Percentiles rank a stretch among this genome's conserved stretches.
These are phyloP conservation scores for Teratosphaeria destructans DNA, from an alignment of 2,329 filamentous ascomycete species.

Conservation along the genomic window DNA sequence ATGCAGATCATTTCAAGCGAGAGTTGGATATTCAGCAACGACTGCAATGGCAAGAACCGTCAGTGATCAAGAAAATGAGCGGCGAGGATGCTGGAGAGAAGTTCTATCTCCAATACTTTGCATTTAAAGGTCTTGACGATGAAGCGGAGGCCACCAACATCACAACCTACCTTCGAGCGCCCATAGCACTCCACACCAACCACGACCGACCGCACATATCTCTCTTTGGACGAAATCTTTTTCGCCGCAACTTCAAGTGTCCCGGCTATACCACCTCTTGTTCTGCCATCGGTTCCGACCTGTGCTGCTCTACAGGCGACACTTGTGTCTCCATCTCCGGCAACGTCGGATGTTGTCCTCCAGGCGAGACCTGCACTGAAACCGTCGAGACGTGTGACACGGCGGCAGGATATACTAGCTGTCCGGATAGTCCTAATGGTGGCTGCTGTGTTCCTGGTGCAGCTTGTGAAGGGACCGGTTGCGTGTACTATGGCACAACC, in stretches of 20 bases:
- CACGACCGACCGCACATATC: constrained; percentile 7
- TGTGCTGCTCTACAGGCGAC: constrained; percentile 59
- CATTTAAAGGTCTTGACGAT: constrained; percentile 26
- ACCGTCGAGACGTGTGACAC: constrained; percentile 50
- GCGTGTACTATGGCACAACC: constrained; percentile 39
- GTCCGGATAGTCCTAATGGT: constrained; percentile 54
- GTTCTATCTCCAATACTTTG: constrained; percentile 59
- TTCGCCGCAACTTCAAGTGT: constrained; percentile 45
- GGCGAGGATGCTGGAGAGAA: constrained; percentile 60
- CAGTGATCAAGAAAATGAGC: constrained; percentile 62
- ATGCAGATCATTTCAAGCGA: constrained; percentile 33
- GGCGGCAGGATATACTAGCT: constrained; percentile 51
- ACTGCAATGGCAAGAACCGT: constrained; percentile 38
- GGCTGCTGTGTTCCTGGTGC: constrained; percentile 69
- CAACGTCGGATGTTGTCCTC: constrained; percentile 64
- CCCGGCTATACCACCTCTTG: constrained; percentile 58
- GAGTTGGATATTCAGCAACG: constrained; percentile 31
- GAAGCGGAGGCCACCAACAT: constrained; percentile 4
- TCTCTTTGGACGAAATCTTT: constrained; percentile 2
- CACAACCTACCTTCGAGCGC: constrained; percentile 26
- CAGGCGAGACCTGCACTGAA: constrained; percentile 53
- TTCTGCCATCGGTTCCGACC: constrained; percentile 54
- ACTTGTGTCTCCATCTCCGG: constrained; percentile 54
- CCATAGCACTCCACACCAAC: constrained; percentile 41
- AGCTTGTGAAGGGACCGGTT: constrained; percentile 58